Base-by-base conservation (phyloP, 192 early-diverging fungal genomes). In the Cladochytrium replicatum region DNA sequence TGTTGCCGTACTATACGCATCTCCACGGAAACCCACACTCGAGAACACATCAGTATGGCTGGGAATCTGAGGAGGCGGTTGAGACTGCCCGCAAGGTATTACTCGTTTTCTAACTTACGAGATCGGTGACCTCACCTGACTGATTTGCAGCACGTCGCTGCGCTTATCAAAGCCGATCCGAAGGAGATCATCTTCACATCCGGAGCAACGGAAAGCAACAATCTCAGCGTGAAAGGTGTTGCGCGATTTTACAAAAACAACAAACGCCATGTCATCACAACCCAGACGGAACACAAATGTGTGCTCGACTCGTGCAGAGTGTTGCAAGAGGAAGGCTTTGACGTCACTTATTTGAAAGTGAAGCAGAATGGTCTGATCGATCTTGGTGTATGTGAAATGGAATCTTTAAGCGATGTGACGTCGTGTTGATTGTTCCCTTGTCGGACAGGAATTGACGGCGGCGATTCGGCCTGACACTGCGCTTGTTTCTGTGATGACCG, bases 231-330 rank as follows among this genome's bases (percentile, higher is more conserved):
- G 61, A 97, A 97, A 61, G 93, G 93, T 37, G 86, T 94, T 27
- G 90, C 93, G 4, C 75, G 87, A 23, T 97, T 97, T 67, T 92
- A 97, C 71, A 89, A 87, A 55, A 72, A 69, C 42, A 91, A 82
- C 47, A 94, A 93, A 71, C 88, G 87, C 56, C 93, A 97, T 63
- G 82, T 97, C 38, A 97, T 97, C 57, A 94, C 93, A 4, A 84
- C 90, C 6, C 90, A 94, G 67, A 97, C 87, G 25, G 93, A 97
- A 69, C 93, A 97, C 78, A 97, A 97, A 75, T 97, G 93, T 55
- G 90, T 97, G 11, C 75, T 97, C 46, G 91, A 94, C 56, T 93
- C 90, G 19, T 97, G 93, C 77, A 81, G 93, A 46, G 82, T 86
- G n/a, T 69, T 97, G 51, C 84, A 88, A 61, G 87, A 91, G 41